Base-by-base conservation (phyloP, 2,329 filamentous ascomycete genomes). In the Ophiostoma quercus region DNA sequence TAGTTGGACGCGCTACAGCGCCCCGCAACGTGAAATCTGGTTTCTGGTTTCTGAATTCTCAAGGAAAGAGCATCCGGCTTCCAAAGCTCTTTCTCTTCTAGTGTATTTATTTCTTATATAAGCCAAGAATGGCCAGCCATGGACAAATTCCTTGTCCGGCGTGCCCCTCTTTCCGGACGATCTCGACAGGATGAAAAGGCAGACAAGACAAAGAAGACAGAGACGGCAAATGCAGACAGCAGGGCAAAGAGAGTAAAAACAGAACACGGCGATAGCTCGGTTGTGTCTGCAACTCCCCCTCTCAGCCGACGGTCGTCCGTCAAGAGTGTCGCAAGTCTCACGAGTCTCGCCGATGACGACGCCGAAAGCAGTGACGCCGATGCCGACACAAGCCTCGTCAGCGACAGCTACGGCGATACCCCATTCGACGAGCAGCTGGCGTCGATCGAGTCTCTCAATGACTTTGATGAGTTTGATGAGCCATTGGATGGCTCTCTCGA, bases 371-470 rank as follows among this genome's bases (percentile, higher is more conserved):
- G 60, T 22, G 47, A 57, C 19, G 65, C 14, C 6, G 39, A 66
- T 7, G 41, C 63, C 9, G 67, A 69, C n/a, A 37, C 39, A n/a
- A 34, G 34, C 29, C 62, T 67, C 9, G 34, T 54, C 9, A 16
- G 19, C 41, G 67, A 54, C 39, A 34, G 19, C 54, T 67, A 54
- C 43, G 41, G 51, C 1, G 67, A 47, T 32, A 12, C 37, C 39
- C 39, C 67, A 2, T 66, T 67, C 34, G 54, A 69, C 34, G 62
- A 65, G 2, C 57, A 68, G 2, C 34, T 69, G 47, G 67, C 51
- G 4, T 37, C 67, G 16, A 41, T 70, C n/a, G 66, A 68, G 19
- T 68, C 65, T 2, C 73, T 74, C 16, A 73, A 71, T 8, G 66
- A 72, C 69, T 47, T n/a, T 8, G 11, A 41, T 41, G 39, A 72